Conservation (phyloP, 2,329 filamentous ascomycete genomes). For the Aspergillus quadrilineatus region DNA sequence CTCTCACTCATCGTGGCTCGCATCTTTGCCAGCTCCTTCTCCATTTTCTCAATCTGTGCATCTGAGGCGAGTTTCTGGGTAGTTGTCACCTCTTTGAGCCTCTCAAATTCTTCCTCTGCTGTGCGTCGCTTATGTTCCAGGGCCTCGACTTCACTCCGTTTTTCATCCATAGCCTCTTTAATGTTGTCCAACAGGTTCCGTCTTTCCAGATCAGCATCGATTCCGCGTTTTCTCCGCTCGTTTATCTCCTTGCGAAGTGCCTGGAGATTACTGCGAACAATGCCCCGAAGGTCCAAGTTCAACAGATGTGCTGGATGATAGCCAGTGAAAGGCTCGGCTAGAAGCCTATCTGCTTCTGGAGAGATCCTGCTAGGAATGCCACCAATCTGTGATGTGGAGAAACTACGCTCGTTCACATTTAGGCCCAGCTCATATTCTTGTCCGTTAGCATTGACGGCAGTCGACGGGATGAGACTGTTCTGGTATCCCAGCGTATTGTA, state of each 20-base stretch:
- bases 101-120: constrained; percentile 90
- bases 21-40: constrained; percentile 96
- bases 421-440: constrained; percentile 81
- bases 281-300: constrained; percentile 81
- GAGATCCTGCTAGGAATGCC: constrained; percentile 50
- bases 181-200: constrained; percentile 91
- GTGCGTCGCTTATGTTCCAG: constrained; percentile 83
- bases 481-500: constrained; percentile 96
- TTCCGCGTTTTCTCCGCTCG: constrained; percentile 76
- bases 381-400: constrained; percentile 61
- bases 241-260: constrained; percentile 83
- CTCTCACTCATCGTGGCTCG: constrained; percentile 77
- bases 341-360: constrained; percentile 68
- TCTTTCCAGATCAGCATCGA: constrained; percentile 91
- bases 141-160: constrained; percentile 86
- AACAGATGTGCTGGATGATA: constrained; percentile 88
- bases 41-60: constrained; percentile 96
- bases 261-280: constrained; percentile 75
- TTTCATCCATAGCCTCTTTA: constrained; percentile 96
- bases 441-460: constrained; percentile 81
- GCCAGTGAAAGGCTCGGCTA: constrained; percentile 77
- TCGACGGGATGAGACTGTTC: constrained; percentile 81
- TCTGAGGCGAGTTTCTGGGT: constrained; percentile 87
- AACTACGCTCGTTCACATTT: constrained; percentile 77
- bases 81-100: constrained; percentile 81